These are phyloP conservation scores for Tolypocladium tropicale DNA, from an alignment of 2,329 filamentous ascomycete genomes.

Conservation along the genomic window DNA sequence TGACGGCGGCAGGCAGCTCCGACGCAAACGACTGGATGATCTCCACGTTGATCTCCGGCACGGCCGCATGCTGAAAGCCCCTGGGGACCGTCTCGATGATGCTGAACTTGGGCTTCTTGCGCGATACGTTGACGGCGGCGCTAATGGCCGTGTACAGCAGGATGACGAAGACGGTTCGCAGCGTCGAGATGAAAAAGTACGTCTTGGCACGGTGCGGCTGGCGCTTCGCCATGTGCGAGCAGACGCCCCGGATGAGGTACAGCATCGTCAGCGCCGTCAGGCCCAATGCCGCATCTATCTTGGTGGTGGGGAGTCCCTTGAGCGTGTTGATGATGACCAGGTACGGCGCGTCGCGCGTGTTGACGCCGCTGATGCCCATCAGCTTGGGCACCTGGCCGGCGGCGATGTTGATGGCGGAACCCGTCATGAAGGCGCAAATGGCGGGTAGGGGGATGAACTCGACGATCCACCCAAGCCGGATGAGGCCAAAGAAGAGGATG, in stretches of 20 bases:
- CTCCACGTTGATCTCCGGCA: slow-evolving; percentile 47
- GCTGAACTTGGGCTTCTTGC: slow-evolving; percentile 46
- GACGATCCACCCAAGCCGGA: slow-evolving; percentile 42
- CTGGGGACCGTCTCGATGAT: slow-evolving; percentile 61
- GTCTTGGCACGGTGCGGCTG: slow-evolving; percentile 56
- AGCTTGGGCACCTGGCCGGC: slow-evolving; percentile 39
- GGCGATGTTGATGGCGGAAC: slow-evolving; percentile 39
- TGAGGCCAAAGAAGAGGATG: slow-evolving; percentile 37
- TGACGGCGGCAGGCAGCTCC: slow-evolving; percentile 63
- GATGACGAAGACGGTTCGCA: slow-evolving; percentile 73
- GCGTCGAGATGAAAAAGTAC: slow-evolving; percentile 70
- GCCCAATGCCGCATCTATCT: slow-evolving; percentile 64
- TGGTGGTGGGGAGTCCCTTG: slow-evolving; percentile 34
- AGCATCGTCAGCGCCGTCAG: slow-evolving; percentile 58
- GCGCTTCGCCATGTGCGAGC: slow-evolving; percentile 54
- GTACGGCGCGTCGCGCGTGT: slow-evolving; percentile 38
- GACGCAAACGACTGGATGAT: slow-evolving; percentile 54
- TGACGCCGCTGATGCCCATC: slow-evolving; percentile 38
- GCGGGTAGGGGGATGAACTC: slow-evolving; percentile 43
- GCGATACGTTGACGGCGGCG: slow-evolving; percentile 56
- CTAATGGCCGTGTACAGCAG: slow-evolving; percentile 71
- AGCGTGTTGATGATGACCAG: slow-evolving; percentile 40
- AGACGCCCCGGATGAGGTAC: slow-evolving; percentile 54
- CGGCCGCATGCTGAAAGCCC: slow-evolving; percentile 62
- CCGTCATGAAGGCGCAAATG: slow-evolving; percentile 46